Evolutionary conservation across 176 grass and related monocot genomes (phyloP).

Genomic region (Oryza meyeriana): DNA sequence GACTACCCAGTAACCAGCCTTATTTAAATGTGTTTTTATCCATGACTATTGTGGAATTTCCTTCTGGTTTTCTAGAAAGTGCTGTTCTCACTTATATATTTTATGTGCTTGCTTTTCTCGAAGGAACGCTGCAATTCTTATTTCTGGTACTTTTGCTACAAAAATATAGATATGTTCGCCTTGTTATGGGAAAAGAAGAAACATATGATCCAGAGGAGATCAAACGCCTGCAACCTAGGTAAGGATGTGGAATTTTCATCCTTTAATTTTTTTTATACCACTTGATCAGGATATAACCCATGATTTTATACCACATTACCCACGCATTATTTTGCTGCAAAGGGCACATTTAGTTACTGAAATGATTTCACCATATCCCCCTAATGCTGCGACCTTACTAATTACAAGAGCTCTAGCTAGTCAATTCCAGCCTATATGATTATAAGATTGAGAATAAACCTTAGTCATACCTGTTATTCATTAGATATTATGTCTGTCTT

Average conservation of each 20-base stretch:
- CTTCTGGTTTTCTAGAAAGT: conserved; percentile 10
- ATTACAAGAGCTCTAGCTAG: not conserved
- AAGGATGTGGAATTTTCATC: conserved; percentile 14
- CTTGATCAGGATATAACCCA: not conserved
- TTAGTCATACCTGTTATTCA: not conserved
- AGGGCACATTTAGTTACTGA: not conserved
- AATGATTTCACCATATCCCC: not conserved
- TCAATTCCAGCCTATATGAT: not conserved
- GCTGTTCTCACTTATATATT: not conserved
- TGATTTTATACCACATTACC: not conserved
- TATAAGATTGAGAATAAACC: not conserved
- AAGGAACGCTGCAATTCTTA: not conserved
- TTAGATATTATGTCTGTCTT: not conserved
- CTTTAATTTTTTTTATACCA: not conserved
- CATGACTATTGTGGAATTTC: not conserved
- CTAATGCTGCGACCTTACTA: not conserved
- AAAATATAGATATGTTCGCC: conserved; percentile 67
- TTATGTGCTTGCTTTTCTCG: not conserved
- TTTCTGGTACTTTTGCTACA: not conserved
- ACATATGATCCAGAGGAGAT: conserved; percentile 59
- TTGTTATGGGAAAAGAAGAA: conserved; percentile 76
- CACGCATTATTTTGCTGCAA: too few relatives aligned
- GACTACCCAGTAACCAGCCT: not conserved
- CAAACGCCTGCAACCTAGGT: conserved; percentile 77
- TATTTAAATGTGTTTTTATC: not conserved